Conservation (phyloP, 2,329 filamentous ascomycete genomes). For the Trichoderma sp. region DNA sequence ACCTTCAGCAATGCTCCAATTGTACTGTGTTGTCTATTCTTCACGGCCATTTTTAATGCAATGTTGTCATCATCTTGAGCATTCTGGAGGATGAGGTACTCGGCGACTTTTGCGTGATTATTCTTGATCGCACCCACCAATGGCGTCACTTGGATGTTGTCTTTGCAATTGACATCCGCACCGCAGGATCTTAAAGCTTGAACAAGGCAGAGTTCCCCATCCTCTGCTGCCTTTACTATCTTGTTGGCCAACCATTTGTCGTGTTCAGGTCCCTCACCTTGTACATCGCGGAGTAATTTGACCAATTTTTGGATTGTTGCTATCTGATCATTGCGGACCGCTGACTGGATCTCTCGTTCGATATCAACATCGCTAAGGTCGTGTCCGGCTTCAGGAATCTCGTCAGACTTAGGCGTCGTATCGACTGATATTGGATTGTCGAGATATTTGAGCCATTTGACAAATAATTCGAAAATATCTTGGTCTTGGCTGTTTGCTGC, state of each 20-base stretch:
- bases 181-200: background rate
- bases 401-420: background rate
- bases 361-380: background rate
- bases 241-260: background rate
- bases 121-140: background rate
- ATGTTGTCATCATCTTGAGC: background rate
- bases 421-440: too few species aligned
- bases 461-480: background rate
- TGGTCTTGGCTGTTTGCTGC: background rate
- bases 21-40: background rate
- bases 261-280: accelerated
- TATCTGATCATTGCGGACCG: background rate
- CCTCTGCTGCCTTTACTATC: background rate
- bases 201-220: background rate
- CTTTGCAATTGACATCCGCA: background rate
- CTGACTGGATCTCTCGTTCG: background rate
- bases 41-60: background rate
- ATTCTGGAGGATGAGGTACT: background rate
- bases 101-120: background rate
- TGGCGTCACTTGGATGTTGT: background rate
- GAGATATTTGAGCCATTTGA: background rate
- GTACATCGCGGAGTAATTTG: background rate
- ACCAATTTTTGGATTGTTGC: background rate
- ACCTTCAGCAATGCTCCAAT: background rate
- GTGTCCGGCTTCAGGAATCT: accelerated